phyloP scores from a whole-genome alignment of 371 early-diverging fungal species.

The Blastocladiella emersonii region DNA sequence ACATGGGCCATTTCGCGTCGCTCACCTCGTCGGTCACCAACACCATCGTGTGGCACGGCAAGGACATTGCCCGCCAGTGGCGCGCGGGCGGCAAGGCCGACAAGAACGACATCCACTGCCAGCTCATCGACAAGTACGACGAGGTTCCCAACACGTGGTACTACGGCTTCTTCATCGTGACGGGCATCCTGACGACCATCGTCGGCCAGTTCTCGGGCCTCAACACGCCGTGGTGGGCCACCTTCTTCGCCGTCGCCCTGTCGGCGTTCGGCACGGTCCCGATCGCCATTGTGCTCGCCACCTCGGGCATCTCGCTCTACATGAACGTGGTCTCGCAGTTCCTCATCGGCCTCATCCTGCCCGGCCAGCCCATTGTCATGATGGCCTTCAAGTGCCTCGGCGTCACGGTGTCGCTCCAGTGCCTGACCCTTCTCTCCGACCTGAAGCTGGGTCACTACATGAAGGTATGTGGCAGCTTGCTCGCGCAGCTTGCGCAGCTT shows the following conservation, averaged over 20 bases:
- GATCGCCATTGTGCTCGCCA: conserved; percentile 59
- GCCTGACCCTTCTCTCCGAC: conserved; percentile 11
- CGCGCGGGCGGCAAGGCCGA: conserved; percentile 8
- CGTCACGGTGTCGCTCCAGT: not conserved
- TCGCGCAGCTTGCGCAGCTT: too few species aligned
- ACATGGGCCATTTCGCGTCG: conserved; percentile 12
- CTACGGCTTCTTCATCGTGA: conserved; percentile 8
- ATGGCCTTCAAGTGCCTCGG: conserved; percentile 44
- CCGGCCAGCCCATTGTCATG: conserved; percentile 45
- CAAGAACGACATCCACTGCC: conserved; percentile 15
- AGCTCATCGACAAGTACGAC: conserved; percentile 19
- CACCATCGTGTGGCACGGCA: conserved; percentile 18
- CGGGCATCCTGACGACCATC: not conserved
- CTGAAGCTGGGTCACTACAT: conserved; percentile 42
- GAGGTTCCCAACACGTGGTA: conserved; percentile 22
- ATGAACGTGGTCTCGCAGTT: conserved; percentile 34
- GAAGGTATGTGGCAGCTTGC: too few species aligned
- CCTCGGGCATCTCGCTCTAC: conserved; percentile 46
- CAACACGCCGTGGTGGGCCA: not conserved
- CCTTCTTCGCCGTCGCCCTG: conserved; percentile 37
- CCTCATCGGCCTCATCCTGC: conserved; percentile 44
- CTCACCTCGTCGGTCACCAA: conserved; percentile 15
- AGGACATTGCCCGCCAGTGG: conserved; percentile 9
- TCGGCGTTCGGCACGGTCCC: conserved; percentile 49
- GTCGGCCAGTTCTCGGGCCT: not conserved